Conservation (phyloP, 1,284 basidiomycete species). For the Microbotryomycetes sp. region DNA sequence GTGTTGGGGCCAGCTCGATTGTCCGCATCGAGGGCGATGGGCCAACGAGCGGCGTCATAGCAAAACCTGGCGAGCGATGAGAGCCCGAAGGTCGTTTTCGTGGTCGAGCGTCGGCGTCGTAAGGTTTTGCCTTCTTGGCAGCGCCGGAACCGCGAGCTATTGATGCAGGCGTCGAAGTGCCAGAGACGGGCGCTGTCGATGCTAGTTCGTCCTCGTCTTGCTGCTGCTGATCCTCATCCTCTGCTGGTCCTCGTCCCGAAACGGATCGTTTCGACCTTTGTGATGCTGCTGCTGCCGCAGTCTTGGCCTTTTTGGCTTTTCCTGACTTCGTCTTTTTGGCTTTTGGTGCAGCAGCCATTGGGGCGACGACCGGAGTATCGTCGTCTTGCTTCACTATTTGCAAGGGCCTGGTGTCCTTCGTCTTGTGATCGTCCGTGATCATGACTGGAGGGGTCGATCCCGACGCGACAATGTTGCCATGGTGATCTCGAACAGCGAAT, state of each 20-base stretch:
- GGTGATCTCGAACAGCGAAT: conserved; percentile 76
- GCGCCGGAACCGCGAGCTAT: neutral
- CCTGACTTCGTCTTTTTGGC: conserved; percentile 18
- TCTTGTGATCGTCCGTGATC: conserved; percentile 99
- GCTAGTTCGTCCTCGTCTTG: neutral
- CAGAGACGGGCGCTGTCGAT: neutral
- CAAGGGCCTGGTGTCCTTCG: conserved; percentile 47
- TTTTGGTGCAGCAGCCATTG: neutral
- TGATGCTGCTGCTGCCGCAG: neutral
- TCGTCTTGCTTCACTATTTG: conserved; percentile 9
- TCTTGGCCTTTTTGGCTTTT: neutral
- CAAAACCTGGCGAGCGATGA: conserved; percentile 31
- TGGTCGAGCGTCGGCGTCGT: conserved; percentile 37
- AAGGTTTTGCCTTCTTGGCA: conserved; percentile 36
- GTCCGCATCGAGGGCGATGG: neutral
- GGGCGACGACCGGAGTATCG: conserved; percentile 10
- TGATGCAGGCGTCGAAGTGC: neutral
- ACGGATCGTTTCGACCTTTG: conserved; percentile 4
- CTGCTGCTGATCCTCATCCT: conserved; percentile 11
- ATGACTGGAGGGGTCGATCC: conserved; percentile 88
- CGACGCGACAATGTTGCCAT: conserved; percentile 72
- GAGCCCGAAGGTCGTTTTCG: conserved; percentile 13
- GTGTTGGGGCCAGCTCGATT: neutral
- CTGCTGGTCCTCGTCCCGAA: conserved; percentile 3
- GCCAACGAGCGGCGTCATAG: conserved; percentile 35